phyloP scores from a whole-genome alignment of 352 stramenopile genomes.

The Pythium dissimile region DNA sequence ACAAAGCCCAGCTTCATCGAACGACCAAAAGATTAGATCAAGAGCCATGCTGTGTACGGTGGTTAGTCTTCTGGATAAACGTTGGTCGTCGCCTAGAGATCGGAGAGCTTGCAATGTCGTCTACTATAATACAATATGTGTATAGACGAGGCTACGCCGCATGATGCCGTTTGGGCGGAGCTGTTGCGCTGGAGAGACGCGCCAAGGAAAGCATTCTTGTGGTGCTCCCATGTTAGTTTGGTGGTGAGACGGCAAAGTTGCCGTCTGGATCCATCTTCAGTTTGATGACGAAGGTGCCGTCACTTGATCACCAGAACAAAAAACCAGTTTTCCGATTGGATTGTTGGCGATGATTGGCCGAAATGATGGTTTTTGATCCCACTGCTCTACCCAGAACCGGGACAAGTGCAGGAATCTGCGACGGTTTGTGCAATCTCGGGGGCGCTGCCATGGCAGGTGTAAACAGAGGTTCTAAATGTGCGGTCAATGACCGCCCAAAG shows the following conservation, averaged over 20 bases:
- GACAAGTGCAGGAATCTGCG: not conserved
- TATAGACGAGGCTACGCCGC: not conserved
- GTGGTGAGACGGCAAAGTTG: not conserved
- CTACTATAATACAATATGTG: not conserved
- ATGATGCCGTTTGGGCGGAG: not conserved
- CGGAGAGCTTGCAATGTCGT: not conserved
- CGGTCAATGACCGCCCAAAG: not conserved
- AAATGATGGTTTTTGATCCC: conserved; percentile 1
- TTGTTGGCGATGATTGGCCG: not conserved
- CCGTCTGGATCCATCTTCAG: no score
- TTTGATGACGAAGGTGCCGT: not conserved
- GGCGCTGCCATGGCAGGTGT: not conserved
- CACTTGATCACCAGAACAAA: not conserved
- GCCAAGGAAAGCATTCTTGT: not conserved
- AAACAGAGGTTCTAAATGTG: conserved; percentile 1
- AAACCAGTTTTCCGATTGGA: not conserved
- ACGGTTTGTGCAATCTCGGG: conserved; percentile 16
- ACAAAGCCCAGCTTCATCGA: no score
- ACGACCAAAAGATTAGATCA: no score
- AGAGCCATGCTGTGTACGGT: no score
- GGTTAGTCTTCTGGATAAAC: not conserved
- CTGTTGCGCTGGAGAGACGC: not conserved
- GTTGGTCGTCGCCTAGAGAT: not conserved
- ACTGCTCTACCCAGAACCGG: conserved; percentile 7
- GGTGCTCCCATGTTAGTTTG: not conserved